These are phyloP conservation scores for Ambrosia artemisiifolia DNA, from an alignment of 129 eudicot genomes.

Conservation along the genomic window DNA sequence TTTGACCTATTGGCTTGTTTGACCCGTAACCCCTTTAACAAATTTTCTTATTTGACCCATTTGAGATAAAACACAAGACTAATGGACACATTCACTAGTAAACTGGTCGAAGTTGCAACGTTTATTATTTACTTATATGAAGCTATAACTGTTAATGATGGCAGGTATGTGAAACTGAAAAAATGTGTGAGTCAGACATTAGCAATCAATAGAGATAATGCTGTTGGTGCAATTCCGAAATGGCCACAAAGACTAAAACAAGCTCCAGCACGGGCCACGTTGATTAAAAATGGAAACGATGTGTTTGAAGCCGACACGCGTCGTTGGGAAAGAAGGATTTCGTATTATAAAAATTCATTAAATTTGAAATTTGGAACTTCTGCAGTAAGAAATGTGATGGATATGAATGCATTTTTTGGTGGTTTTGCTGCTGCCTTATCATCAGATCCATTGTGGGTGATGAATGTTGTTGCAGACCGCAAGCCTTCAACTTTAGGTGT, in stretches of 20 bases:
- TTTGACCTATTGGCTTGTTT: too few species aligned
- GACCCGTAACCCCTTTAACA: too few species aligned
- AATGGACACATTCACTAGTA: not conserved
- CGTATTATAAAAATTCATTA: conserved; percentile 71
- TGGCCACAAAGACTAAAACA: conserved; percentile 85
- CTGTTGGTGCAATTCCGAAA: conserved; percentile 79
- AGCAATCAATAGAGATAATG: conserved; percentile 16
- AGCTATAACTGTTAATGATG: conserved; percentile 19
- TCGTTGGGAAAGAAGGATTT: conserved; percentile 83
- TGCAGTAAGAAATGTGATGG: conserved; percentile 82
- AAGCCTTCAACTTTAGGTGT: conserved; percentile 80
- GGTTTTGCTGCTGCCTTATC: conserved; percentile 93
- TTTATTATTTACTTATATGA: not conserved
- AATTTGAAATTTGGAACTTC: conserved; percentile 77
- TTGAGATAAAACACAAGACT: too few species aligned
- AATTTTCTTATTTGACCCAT: too few species aligned
- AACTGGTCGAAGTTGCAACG: not conserved
- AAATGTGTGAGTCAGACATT: conserved; percentile 76
- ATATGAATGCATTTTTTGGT: conserved; percentile 95
- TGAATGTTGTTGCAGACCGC: conserved; percentile 90
- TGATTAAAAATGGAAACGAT: conserved; percentile 78
- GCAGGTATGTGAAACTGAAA: conserved; percentile 83
- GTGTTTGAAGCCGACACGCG: conserved; percentile 89
- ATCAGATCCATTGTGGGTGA: conserved; percentile 94
- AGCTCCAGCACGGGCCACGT: conserved; percentile 65